A percentile compares a stretch with the other conserved stretches of the same genome.
Conservation (phyloP, 2,329 filamentous ascomycete genomes). For the Dactylellina leptospora region DNA sequence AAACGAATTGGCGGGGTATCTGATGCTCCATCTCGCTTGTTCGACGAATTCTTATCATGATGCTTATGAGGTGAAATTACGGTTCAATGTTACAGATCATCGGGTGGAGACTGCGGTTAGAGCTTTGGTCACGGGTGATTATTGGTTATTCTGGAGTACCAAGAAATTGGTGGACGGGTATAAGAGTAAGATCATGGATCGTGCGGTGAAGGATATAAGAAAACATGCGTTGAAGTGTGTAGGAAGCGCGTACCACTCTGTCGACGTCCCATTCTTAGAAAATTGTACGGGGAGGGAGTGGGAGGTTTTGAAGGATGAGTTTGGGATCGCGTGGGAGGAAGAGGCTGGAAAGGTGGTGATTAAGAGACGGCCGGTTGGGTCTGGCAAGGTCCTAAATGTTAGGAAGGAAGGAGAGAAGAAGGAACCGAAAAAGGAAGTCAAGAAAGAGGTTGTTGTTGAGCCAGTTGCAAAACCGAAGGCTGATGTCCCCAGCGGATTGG, state of each 20-base stretch:
- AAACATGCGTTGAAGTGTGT: constrained; percentile 85
- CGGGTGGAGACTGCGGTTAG: constrained; percentile 74
- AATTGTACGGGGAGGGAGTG: constrained; percentile 74
- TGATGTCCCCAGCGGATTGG: constrained; percentile 4
- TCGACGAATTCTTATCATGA: constrained; percentile 77
- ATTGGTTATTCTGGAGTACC: constrained; percentile 77
- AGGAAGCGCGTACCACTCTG: constrained; percentile 79
- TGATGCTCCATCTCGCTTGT: constrained; percentile 88
- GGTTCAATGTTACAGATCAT: constrained; percentile 71
- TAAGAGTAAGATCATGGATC: constrained; percentile 80
- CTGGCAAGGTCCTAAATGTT: constrained; percentile 17
- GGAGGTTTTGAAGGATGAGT: constrained; percentile 72
- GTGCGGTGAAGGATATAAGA: constrained; percentile 77
- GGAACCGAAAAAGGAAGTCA: constrained; percentile 13
- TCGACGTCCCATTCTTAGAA: constrained; percentile 75
- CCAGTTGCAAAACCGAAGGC: constrained; percentile 5
- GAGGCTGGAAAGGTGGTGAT: constrained; percentile 73
- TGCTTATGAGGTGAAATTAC: constrained; percentile 73
- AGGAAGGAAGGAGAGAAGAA: constrained; percentile 27
- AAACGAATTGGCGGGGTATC: constrained; percentile 80
- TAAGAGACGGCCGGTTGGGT: constrained; percentile 71
- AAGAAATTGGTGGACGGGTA: constrained; percentile 80
- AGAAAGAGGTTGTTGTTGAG: constrained; percentile 5
- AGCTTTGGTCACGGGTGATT: constrained; percentile 82
- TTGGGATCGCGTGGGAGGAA: constrained; percentile 85